These are phyloP conservation scores for Cephalotrichum gorgonifer DNA, from an alignment of 2,329 filamentous ascomycete genomes.

Conservation along the genomic window DNA sequence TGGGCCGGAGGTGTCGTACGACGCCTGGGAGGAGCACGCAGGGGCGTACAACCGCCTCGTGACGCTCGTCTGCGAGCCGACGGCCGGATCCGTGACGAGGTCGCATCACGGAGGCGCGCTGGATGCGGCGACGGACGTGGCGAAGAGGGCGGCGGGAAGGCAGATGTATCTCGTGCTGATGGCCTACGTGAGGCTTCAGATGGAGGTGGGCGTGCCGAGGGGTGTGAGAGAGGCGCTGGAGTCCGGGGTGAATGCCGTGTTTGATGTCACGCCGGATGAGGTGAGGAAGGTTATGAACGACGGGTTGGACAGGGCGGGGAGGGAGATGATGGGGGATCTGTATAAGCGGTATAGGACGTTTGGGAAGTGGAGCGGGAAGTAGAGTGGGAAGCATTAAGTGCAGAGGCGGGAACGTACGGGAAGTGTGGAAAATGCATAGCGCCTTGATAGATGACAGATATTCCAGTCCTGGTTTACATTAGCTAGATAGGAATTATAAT, in stretches of 20 bases:
- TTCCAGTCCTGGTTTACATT: no score
- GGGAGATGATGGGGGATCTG: conserved; percentile 48
- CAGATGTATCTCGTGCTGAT: conserved; percentile 52
- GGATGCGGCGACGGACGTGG: conserved; percentile 49
- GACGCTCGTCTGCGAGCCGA: conserved; percentile 50
- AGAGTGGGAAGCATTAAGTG: no score
- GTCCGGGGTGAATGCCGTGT: conserved; percentile 46
- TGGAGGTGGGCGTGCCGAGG: conserved; percentile 41
- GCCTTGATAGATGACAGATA: no score
- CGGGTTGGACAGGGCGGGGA: conserved; percentile 45
- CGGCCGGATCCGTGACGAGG: conserved; percentile 42
- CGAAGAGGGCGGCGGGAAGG: conserved; percentile 49
- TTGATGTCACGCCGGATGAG: conserved; percentile 46
- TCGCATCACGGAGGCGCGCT: conserved; percentile 28
- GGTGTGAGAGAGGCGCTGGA: conserved; percentile 44
- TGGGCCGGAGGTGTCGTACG: conserved; percentile 19
- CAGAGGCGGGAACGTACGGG: no score
- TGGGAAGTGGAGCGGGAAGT: conserved; percentile 54
- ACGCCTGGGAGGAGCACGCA: conserved; percentile 28
- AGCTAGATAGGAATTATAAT: no score
- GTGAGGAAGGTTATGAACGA: conserved; percentile 48
- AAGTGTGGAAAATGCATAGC: no score
- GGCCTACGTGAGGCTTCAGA: conserved; percentile 50
- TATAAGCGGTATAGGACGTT: conserved; percentile 51
- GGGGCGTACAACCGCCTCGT: conserved; percentile 43